Base-by-base conservation (phyloP, 1,284 basidiomycete species). In the Sporisorium sorghi region DNA sequence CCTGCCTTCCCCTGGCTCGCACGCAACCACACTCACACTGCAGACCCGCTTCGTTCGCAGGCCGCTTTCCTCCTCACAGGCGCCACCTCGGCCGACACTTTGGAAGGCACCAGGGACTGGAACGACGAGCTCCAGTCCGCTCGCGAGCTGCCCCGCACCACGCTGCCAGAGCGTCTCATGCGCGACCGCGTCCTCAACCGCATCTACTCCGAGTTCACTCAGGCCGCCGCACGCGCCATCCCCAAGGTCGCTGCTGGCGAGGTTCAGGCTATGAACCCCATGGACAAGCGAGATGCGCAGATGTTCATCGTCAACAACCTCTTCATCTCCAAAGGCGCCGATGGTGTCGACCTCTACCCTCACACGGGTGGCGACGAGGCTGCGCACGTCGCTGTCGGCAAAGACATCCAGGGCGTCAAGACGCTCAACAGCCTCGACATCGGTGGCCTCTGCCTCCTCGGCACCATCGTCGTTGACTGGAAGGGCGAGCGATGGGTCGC, bases 261-360 rank as follows among this genome's bases (percentile, higher is more conserved):
- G 61, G 84, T 87, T 30, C 83, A 85, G 19, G 85, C 87, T n/a
- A 85, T 88, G 81, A 89, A 89, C 84, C 88, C 88, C 21, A 87
- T 87, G 80, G 88, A 89, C 78, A 84, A 86, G 21, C 60, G 85
- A 11, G 84, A 86, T 50, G 86, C 87, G 21, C 87, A 88, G 83
- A 89, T 88, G 85, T 88, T 86, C 83, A 85, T 89, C 28, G 83
- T 86, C 73, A 87, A 87, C 83, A 89, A 89, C 84, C 87, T 89
- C 77, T 88, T 89, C 73, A 86, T 88, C 81, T 88, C 87, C 65
- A 87, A 87, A 68, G 88, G 88, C 15, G 86, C 87, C 70, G 88
- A 89, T 80, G 87, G 87, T 30, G 87, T 88, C 73, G 87, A 87
- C 61, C 85, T 87, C 19, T 88, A 87, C 79, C 82, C 86, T 5